Evolutionary conservation across 257 asterid species (phyloP).

Genomic region (Verbena officinalis): DNA sequence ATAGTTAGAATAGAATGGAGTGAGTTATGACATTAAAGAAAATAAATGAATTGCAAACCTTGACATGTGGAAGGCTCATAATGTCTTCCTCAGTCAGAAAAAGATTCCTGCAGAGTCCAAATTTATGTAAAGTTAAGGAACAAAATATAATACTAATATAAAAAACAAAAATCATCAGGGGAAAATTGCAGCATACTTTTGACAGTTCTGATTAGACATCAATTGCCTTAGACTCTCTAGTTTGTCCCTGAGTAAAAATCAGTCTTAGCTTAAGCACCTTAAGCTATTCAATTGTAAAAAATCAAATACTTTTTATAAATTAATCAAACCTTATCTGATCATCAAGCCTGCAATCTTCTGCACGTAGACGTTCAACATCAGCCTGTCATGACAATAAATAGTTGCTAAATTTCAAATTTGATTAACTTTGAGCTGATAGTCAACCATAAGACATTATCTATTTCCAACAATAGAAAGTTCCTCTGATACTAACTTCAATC

Average conservation of each 20-base stretch:
- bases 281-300: slow-evolving; percentile 21
- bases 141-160: slow-evolving; percentile 14
- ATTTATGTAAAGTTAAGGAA: slow-evolving; percentile 27
- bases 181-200: slow-evolving; percentile 52
- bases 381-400: slow-evolving; percentile 48
- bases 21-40: slow-evolving; percentile 14
- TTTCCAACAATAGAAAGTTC: too few species aligned
- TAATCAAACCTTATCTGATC: slow-evolving; percentile 64
- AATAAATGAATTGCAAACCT: slow-evolving; percentile 44
- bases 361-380: slow-evolving; percentile 52
- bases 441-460: too few species aligned
- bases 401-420: slow-evolving; percentile 1
- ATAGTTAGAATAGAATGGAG: slow-evolving; percentile 22
- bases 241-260: slow-evolving; percentile 60
- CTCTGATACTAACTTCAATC: too few species aligned
- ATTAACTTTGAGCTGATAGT: slow-evolving; percentile 1
- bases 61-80: slow-evolving; percentile 59
- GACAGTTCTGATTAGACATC: slow-evolving; percentile 44
- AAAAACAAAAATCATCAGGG: slow-evolving; percentile 1
- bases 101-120: slow-evolving; percentile 57
- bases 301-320: slow-evolving; percentile 6
- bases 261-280: slow-evolving; percentile 28
- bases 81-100: slow-evolving; percentile 70
- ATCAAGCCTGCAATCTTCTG: slow-evolving; percentile 65
- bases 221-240: slow-evolving; percentile 53